phyloP scores from a whole-genome alignment of 495 filamentous ascomycete species.

The Aspergillus baeticus region DNA sequence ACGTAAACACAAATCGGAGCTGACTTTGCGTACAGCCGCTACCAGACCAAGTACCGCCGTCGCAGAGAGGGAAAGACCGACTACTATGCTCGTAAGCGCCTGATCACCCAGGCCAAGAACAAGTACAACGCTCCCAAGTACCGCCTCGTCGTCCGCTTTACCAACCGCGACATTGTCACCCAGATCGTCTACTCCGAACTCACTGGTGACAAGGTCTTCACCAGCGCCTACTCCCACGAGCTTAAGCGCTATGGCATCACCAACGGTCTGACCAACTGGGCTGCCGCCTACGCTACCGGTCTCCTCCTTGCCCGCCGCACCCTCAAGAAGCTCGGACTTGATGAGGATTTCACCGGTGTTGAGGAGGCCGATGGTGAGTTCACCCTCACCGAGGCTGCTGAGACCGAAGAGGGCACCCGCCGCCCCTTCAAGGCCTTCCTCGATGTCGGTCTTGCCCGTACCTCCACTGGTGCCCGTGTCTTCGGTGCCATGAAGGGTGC shows the following conservation, averaged over 20 bases:
- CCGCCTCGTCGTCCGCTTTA: conserved; percentile 99
- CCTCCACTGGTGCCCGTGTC: conserved; percentile 95
- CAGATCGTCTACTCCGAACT: conserved; percentile 98
- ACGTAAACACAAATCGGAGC: conserved; percentile 8
- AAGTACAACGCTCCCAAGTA: conserved; percentile 99
- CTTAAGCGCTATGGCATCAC: conserved; percentile 94
- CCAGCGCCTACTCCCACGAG: conserved; percentile 93
- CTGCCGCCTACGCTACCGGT: conserved; percentile 93
- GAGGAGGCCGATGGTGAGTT: conserved; percentile 94
- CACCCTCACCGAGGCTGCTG: conserved; percentile 86
- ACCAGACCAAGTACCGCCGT: conserved; percentile 99
- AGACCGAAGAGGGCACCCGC: conserved; percentile 78
- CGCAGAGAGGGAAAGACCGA: conserved; percentile 97
- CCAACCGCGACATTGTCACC: conserved; percentile 98
- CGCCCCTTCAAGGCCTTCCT: conserved; percentile 98
- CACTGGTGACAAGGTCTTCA: conserved; percentile 94
- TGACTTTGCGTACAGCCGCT: conserved; percentile 65
- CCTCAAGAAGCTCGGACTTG: conserved; percentile 92
- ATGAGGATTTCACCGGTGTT: conserved; percentile 86
- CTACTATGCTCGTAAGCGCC: conserved; percentile 99
- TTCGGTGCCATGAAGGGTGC: conserved; percentile 99
- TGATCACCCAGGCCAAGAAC: conserved; percentile 99
- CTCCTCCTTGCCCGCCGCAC: conserved; percentile 95
- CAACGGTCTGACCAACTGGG: conserved; percentile 99
- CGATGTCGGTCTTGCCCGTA: conserved; percentile 94